Conservation (phyloP, 768 basidiomycete genomes). For the Clavaria fumosa region DNA sequence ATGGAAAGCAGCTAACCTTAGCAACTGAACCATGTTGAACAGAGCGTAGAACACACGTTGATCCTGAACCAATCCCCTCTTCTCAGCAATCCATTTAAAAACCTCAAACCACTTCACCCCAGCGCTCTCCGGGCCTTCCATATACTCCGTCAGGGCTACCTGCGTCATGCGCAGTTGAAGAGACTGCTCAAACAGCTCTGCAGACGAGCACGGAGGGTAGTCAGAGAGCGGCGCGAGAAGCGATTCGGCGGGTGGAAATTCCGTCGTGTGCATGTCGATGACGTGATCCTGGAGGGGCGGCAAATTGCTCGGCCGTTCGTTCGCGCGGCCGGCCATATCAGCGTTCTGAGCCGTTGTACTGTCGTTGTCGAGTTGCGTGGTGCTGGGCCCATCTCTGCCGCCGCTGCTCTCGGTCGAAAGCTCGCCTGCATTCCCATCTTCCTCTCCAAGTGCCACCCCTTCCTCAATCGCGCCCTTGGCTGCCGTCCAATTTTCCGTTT, state of each 20-base stretch:
- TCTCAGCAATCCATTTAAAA: constrained; percentile 73
- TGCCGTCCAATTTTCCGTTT: constrained; percentile 63
- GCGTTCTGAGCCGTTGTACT: constrained; percentile 10
- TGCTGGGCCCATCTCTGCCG: constrained; percentile 8
- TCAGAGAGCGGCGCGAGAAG: constrained; percentile 34
- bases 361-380: constrained; percentile 12
- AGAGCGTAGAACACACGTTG: constrained; percentile 10
- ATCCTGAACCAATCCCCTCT: constrained; percentile 18
- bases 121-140: constrained; percentile 77
- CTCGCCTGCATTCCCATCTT: constrained; percentile 19
- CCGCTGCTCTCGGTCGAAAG: constrained; percentile 7
- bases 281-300: background rate
- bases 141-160: constrained; percentile 62
- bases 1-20: constrained; percentile 13
- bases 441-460: constrained; percentile 47
- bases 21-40: background rate
- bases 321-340: constrained; percentile 7
- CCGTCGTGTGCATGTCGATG: constrained; percentile 10
- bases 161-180: constrained; percentile 81
- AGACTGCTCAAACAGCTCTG: constrained; percentile 59
- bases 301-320: background rate
- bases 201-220: constrained; percentile 32
- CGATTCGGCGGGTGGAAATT: constrained; percentile 25
- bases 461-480: constrained; percentile 64
- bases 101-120: constrained; percentile 69